These are phyloP conservation scores for Monosporascus sp. DNA, from an alignment of 2,329 filamentous ascomycete genomes.

Conservation along the genomic window DNA sequence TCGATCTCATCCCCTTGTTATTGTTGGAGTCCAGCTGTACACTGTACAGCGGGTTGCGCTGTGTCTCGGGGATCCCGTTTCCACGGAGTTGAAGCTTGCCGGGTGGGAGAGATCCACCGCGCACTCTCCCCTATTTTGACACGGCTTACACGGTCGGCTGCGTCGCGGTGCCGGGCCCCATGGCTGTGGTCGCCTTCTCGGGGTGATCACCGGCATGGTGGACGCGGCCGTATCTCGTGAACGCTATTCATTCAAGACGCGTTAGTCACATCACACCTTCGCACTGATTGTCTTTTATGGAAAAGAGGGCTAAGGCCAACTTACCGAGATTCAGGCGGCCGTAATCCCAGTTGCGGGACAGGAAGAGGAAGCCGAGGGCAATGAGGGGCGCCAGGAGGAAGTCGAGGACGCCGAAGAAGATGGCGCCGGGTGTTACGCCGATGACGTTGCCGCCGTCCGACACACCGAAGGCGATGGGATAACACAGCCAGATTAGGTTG, in stretches of 20 bases:
- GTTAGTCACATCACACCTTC: not conserved
- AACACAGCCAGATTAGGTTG: slow-evolving; percentile 48
- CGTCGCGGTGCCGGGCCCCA: not conserved
- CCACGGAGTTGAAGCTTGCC: too few species aligned
- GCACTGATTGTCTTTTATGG: not conserved
- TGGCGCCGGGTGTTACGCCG: slow-evolving; percentile 36
- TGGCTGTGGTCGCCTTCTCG: slow-evolving; percentile 32
- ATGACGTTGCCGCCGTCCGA: slow-evolving; percentile 48
- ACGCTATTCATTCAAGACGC: slow-evolving; percentile 19
- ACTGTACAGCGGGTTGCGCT: too few species aligned
- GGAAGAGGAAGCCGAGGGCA: slow-evolving; percentile 35
- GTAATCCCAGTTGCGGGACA: slow-evolving; percentile 47
- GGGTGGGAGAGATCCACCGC: too few species aligned
- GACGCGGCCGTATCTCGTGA: slow-evolving; percentile 51
- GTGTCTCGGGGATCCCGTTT: too few species aligned
- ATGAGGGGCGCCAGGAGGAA: slow-evolving; percentile 40
- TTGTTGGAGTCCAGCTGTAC: too few species aligned
- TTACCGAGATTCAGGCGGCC: slow-evolving; percentile 38
- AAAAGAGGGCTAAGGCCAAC: not conserved
- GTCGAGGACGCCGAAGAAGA: slow-evolving; percentile 52
- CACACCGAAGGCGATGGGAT: slow-evolving; percentile 49
- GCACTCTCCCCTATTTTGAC: too few species aligned
- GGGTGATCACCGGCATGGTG: slow-evolving; percentile 36
- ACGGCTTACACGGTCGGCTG: not conserved
- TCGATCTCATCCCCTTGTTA: too few species aligned